phyloP scores from a whole-genome alignment of 805 yeast genomes.

The Saccharomyces kudriavzevii region DNA sequence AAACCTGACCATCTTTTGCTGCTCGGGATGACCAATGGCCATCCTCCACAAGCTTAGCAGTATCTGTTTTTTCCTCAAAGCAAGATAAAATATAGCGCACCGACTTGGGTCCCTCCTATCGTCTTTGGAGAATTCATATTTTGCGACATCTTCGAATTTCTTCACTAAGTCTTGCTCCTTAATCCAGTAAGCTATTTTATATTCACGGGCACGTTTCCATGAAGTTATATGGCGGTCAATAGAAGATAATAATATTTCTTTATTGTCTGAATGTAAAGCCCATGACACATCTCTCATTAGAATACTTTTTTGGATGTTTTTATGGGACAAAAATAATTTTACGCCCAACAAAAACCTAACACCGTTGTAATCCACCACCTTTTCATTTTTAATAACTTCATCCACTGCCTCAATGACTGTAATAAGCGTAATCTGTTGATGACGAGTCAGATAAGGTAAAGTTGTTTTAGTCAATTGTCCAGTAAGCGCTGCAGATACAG shows the following conservation, averaged over 20 bases:
- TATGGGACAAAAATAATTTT: conserved; percentile 53
- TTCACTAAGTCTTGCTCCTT: conserved; percentile 38
- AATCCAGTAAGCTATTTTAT: conserved; percentile 69
- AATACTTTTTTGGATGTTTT: conserved; percentile 42
- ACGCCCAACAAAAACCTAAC: conserved; percentile 62
- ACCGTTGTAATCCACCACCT: conserved; percentile 45
- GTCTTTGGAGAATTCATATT: conserved; percentile 52
- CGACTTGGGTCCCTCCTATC: conserved; percentile 62
- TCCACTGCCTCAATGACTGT: conserved; percentile 59
- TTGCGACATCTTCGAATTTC: conserved; percentile 61
- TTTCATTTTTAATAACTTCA: conserved; percentile 39
- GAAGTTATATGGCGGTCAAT: conserved; percentile 35
- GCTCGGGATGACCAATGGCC: conserved; percentile 66
- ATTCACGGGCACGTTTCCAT: conserved; percentile 54
- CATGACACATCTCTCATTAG: conserved; percentile 77
- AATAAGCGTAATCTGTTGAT: conserved; percentile 78
- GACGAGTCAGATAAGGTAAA: conserved; percentile 77
- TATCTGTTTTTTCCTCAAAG: conserved; percentile 68
- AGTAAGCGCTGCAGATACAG: conserved; percentile 41
- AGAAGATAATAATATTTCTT: conserved; percentile 51
- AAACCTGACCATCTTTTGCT: conserved; percentile 71
- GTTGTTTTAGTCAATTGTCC: conserved; percentile 57
- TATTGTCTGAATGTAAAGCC: conserved; percentile 80
- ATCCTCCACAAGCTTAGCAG: conserved; percentile 80
- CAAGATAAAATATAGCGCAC: conserved; percentile 68